Base-by-base conservation (phyloP, 768 basidiomycete species). In the Pulveroboletus ravenelii region DNA sequence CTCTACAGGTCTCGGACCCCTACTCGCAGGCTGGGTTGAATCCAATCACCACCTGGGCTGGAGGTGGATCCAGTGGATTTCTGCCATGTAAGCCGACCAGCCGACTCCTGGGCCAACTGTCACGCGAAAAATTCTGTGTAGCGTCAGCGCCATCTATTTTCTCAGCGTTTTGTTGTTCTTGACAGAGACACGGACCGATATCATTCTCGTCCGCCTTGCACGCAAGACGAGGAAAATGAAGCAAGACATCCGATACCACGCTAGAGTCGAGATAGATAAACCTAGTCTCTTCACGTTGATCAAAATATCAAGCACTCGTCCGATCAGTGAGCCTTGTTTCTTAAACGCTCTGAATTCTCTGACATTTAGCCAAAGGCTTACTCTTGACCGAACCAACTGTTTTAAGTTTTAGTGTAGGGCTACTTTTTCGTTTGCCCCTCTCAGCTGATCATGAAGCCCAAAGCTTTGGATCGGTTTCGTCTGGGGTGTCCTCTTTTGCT, bases 11-110 rank as follows among this genome's bases (percentile, higher is more conserved):
- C 32, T 89, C 1, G 89, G 82, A 3, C 82, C 88, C 0, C 61
- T 86, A 1, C 61, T 76, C 3, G 79, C 81, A 20, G 84, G 83
- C 13, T 88, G 81, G 81, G 74, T 87, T 18, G 84, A 87, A 59
- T 74, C 78, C 53, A 78, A 81, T 51, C 61, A 70, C 0, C 69
- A 68, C 17, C 63, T 90, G 1, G 74, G 74, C 54, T 91, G 89
- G 87, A 73, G 87, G 25, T 91, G 89, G 87, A 88, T 93, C 23
- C 81, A 89, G 59, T 91, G 88, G 89, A 76, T 89, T 9, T 81
- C 82, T 54, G 71, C 82, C 59, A 87, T 85, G 84, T 81, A 36
- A 48, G 59, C 62, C 40, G 14, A 32, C 31, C 7, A 10, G 10
- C 38, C 44, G 38, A 43, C 43, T 41, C 25, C 41, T 20, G 10